A percentile compares a stretch with the other conserved stretches of the same genome.
phyloP scores from a whole-genome alignment of 164 flowering plant genomes.

The Piper betle region DNA sequence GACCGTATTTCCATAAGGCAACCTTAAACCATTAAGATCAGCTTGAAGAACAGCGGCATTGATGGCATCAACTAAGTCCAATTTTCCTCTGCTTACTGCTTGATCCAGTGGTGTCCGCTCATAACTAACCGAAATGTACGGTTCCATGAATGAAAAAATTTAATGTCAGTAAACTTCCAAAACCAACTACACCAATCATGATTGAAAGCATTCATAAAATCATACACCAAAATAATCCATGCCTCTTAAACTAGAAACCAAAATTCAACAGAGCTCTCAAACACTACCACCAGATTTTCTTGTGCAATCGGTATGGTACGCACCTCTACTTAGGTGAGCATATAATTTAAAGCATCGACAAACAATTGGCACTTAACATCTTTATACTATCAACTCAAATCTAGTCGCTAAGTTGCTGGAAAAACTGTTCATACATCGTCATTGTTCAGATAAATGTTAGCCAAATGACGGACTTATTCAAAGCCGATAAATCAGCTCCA shows the following conservation, averaged over 20 bases:
- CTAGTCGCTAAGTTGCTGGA: no score
- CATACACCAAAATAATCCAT: no score
- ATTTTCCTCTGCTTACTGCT: constrained; percentile 53
- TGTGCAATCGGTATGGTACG: no score
- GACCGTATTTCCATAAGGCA: constrained; percentile 12
- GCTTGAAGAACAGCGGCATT: constrained; percentile 40
- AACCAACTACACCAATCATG: not conserved
- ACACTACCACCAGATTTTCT: no score
- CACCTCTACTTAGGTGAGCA: no score
- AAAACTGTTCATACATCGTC: not conserved
- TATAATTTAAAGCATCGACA: no score
- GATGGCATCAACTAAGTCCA: constrained; percentile 66
- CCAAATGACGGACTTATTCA: constrained; percentile 46
- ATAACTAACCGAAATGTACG: constrained; percentile 25
- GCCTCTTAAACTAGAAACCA: no score
- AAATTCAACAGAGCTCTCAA: no score
- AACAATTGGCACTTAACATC: no score
- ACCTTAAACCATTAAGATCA: constrained; percentile 43
- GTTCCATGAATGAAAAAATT: no score
- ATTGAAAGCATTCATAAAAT: not conserved
- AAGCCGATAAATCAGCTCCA: constrained; percentile 48
- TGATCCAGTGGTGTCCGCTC: constrained; percentile 81
- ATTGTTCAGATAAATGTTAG: not conserved
- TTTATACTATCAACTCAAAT: no score
- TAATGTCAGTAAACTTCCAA: no score